Conservation (phyloP, 1,284 basidiomycete species). For the Lentinus polychrous region DNA sequence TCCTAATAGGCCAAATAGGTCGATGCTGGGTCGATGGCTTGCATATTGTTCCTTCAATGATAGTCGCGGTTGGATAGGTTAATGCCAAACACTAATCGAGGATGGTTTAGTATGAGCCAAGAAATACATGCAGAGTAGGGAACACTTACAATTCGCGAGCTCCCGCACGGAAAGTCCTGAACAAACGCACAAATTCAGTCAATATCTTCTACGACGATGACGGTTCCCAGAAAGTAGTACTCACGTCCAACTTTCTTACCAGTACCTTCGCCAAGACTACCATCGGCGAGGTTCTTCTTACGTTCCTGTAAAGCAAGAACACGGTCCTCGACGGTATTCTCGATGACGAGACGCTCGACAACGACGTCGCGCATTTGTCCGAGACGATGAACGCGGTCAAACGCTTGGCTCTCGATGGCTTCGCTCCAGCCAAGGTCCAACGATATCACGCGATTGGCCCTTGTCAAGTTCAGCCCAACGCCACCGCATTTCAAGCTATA, state of each 20-base stretch:
- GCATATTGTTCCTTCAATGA: too few relatives aligned
- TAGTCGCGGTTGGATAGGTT: too few relatives aligned
- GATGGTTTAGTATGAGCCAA: background rate
- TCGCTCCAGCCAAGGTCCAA: slow-evolving; percentile 41
- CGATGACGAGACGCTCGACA: slow-evolving; percentile 54
- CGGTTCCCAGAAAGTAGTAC: slow-evolving; percentile 31
- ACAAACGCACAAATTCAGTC: background rate
- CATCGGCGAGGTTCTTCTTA: slow-evolving; percentile 51
- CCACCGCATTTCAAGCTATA: slow-evolving; percentile 49
- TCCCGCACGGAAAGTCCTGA: slow-evolving; percentile 38
- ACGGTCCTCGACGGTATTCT: slow-evolving; percentile 54
- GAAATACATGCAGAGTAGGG: background rate
- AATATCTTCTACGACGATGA: background rate
- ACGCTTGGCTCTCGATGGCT: slow-evolving; percentile 42
- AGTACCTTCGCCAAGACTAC: slow-evolving; percentile 51
- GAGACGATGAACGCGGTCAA: slow-evolving; percentile 67
- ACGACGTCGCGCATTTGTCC: slow-evolving; percentile 47
- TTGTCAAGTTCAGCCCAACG: slow-evolving; percentile 51
- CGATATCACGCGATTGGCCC: slow-evolving; percentile 57
- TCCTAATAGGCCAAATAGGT: too few relatives aligned
- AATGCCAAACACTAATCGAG: too few relatives aligned
- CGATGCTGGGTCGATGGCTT: too few relatives aligned
- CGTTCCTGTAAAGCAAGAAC: slow-evolving; percentile 50
- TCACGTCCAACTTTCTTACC: slow-evolving; percentile 49
- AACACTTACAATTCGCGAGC: slow-evolving; percentile 35